Base-by-base conservation (phyloP, 2,329 filamentous ascomycete genomes). In the Teratosphaeria viscida region DNA sequence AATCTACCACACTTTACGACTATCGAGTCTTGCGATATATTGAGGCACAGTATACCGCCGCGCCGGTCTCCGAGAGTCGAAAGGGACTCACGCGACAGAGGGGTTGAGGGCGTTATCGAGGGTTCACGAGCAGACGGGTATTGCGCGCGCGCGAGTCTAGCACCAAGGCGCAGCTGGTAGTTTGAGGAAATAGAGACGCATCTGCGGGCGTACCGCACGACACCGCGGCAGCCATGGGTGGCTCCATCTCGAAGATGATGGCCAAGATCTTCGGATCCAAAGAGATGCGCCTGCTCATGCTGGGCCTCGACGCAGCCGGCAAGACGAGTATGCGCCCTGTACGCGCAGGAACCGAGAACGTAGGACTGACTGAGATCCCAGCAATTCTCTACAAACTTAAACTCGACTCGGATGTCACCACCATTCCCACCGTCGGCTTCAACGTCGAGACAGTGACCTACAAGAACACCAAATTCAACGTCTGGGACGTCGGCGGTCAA, bases 381-480 rank as follows among this genome's bases (percentile, higher is more conserved):
- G 78, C 94, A 72, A 99, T 99, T 75, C 87, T 99, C 71, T 99
- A 99, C 84, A 99, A 99, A 85, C 87, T 99, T 78, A 99, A 99
- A 86, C 89, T 99, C 74, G 92, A 94, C 81, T 89, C 96, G 83
- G 94, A 95, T 76, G 94, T 97, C 77, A 97, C 94, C 75, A 99
- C 94, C 70, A 99, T 99, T 74, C 94, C 94, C 70, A 99, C 94
- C 74, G 96, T 97, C 74, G 94, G 94, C 73, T 99, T 99, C 87
- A 99, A 99, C 82, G 94, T 99, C 78, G 94, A 99, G 85, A 97
- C 94, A 59, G 94, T 99, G 77, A 92, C 95, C 77, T 97, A 97
- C 85, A 96, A 96, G 86, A 99, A 99, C 86, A 96, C 96, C 73
- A 91, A 96, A 78, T 99, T 99, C 85, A 97, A 92, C 77, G 94